phyloP scores from a whole-genome alignment of 805 yeast genomes.

The Tetrapisispora iriomotensis region DNA sequence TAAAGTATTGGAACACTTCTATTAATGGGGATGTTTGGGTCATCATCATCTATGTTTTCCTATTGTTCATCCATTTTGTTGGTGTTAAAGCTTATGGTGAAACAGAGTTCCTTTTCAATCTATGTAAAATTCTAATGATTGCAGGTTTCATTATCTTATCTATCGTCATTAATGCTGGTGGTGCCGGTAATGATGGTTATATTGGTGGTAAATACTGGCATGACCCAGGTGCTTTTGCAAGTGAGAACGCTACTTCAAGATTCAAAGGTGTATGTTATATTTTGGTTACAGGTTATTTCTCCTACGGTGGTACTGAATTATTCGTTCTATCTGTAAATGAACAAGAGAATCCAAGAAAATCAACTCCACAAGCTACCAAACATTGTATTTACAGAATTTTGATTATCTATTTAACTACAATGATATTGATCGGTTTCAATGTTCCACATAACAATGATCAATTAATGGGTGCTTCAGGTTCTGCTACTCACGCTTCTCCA shows the following conservation, averaged over 20 bases:
- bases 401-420: slow-evolving; percentile 45
- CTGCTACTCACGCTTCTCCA: slow-evolving; percentile 56
- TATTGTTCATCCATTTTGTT: slow-evolving; percentile 43
- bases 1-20: slow-evolving; percentile 40
- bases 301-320: slow-evolving; percentile 60
- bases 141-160: slow-evolving; percentile 50
- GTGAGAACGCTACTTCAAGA: slow-evolving; percentile 25
- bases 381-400: slow-evolving; percentile 58
- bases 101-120: slow-evolving; percentile 50
- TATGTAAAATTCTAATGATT: slow-evolving; percentile 46
- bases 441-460: slow-evolving; percentile 48
- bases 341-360: slow-evolving; percentile 47
- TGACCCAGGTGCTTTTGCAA: slow-evolving; percentile 41
- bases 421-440: slow-evolving; percentile 45
- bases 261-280: slow-evolving; percentile 61
- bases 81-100: slow-evolving; percentile 66
- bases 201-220: slow-evolving; percentile 54
- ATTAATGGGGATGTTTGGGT: slow-evolving; percentile 48
- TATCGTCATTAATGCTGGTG: slow-evolving; percentile 49
- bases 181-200: slow-evolving; percentile 43
- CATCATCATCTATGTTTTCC: slow-evolving; percentile 42
- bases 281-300: slow-evolving; percentile 53
- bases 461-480: slow-evolving; percentile 40
- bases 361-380: slow-evolving; percentile 55
- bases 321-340: slow-evolving; percentile 61